These are phyloP conservation scores for Lactuca saligna DNA, from an alignment of 129 eudicot species.

Conservation along the genomic window DNA sequence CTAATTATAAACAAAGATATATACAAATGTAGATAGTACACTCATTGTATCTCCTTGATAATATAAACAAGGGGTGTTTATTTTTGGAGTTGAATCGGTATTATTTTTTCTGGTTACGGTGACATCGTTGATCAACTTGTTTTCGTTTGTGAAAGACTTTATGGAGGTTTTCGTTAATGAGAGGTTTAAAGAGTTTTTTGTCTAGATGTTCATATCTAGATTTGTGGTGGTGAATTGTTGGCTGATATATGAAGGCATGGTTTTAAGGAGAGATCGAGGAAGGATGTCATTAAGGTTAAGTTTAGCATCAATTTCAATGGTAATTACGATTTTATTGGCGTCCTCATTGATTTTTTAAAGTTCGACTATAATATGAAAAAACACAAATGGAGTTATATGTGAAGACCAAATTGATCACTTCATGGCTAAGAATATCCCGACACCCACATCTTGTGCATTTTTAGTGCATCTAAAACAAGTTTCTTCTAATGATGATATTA, in stretches of 20 bases:
- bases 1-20: no score
- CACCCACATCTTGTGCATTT: no score
- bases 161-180: conserved; percentile 1
- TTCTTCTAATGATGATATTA: no score
- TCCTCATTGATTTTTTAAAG: background rate
- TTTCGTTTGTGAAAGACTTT: conserved; percentile 32
- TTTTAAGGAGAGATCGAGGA: conserved; percentile 56
- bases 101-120: conserved; percentile 43
- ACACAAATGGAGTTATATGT: background rate
- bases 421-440: no score
- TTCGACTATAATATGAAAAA: background rate
- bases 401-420: no score
- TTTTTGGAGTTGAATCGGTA: conserved; percentile 51
- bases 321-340: conserved; percentile 8
- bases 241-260: conserved; percentile 59
- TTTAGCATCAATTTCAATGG: conserved; percentile 26
- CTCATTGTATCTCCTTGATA: no score
- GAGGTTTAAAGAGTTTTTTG: conserved; percentile 19
- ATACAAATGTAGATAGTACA: no score
- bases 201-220: conserved; percentile 52
- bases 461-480: no score
- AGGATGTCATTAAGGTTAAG: conserved; percentile 52
- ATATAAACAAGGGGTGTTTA: conserved; percentile 54
- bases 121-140: conserved; percentile 35
- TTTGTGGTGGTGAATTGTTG: conserved; percentile 55